Base-by-base conservation (phyloP, 1,284 basidiomycete species). In the Boletus hoseneyae region DNA sequence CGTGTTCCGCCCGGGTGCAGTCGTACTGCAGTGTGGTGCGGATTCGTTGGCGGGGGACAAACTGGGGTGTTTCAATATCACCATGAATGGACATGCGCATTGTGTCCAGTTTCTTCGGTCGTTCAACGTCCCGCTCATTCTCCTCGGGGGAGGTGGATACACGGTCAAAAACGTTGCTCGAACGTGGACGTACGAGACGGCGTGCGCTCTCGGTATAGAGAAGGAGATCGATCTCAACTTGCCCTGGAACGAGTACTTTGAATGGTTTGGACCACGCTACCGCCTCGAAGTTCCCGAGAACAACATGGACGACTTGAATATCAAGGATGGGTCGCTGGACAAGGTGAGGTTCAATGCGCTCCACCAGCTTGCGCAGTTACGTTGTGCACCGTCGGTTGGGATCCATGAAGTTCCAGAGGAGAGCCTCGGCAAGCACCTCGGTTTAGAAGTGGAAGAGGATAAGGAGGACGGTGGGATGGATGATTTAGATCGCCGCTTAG, bases 251-350 rank as follows among this genome's bases (percentile, higher is more conserved):
- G 88, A 95, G 61, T 97, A 94, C 69, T 92, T 97, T 66, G 95
- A 98, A 68, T 99, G 95, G 85, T 99, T 95, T 68, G 96, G 95
- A 0, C 97, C 97, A 12, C 79, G 94, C 51, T 99, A 96, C 72
- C 82, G 95, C 58, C 77, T 99, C 27, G 93, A 97, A 62, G 95
- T 99, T 3, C 79, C 86, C 10, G 79, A 79, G 52, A 98, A 89
- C 57, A 97, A 97, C 64, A 93, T 97, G 86, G 94, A 97, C 55
- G 93, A 99, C 66, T 72, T 91, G 63, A 99, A 99, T 67, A 71
- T 88, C 48, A 82, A 82, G 57, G 87, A 94, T 60, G 79, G 78
- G 0, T 92, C 91, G 42, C 71, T 99, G 18, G 87, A 97, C 52
- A 79, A 79, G 53, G 85, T 97, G 45, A 83, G 86, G 85, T 89